Conservation (phyloP, 2,329 filamentous ascomycete genomes). For the Fusarium sp. region DNA sequence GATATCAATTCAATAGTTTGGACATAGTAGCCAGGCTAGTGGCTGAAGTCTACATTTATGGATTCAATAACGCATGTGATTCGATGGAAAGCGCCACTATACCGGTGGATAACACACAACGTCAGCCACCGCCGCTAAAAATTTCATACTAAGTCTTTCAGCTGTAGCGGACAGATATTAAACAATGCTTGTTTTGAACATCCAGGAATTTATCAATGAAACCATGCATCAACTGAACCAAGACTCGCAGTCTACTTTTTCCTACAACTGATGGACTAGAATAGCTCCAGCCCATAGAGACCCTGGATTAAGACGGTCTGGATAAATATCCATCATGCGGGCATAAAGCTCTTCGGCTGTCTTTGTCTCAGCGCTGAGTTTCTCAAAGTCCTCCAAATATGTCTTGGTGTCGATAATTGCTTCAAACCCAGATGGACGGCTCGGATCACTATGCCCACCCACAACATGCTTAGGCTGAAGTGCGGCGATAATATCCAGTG, state of each 20-base stretch:
- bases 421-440: neutral
- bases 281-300: neutral
- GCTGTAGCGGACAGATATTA: too few relatives aligned
- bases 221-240: too few relatives aligned
- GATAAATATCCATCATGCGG: neutral
- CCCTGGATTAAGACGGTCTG: neutral
- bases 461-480: neutral
- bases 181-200: too few relatives aligned
- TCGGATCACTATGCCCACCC: neutral
- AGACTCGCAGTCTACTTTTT: too few relatives aligned
- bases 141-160: too few relatives aligned
- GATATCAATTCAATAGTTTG: neutral
- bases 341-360: neutral
- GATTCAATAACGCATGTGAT: neutral
- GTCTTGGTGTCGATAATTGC: neutral
- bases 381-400: neutral
- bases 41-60: neutral
- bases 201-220: too few relatives aligned
- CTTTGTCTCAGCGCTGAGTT: neutral
- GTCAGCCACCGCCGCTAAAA: too few relatives aligned
- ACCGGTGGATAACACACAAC: too few relatives aligned
- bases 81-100: neutral
- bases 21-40: neutral
- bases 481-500: neutral
- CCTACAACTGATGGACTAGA: neutral